phyloP scores from a whole-genome alignment of 345 rosid species.

The Corchorus olitorius region DNA sequence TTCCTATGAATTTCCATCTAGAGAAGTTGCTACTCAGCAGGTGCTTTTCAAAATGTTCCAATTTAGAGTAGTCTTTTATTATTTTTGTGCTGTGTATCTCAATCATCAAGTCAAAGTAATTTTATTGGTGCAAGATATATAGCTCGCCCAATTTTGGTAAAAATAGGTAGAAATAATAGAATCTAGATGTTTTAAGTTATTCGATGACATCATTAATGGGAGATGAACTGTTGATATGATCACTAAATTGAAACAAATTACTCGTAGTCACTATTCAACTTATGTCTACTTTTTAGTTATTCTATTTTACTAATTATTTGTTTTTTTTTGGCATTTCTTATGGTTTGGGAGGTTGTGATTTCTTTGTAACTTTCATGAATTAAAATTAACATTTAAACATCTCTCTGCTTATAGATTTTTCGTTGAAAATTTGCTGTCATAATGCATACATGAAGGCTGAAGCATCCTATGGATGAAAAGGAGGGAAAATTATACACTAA shows the following conservation, averaged over 20 bases:
- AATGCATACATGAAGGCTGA: neutral
- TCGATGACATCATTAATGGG: neutral
- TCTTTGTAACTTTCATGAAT: neutral
- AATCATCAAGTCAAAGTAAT: neutral
- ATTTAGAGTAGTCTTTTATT: neutral
- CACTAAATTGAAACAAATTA: neutral
- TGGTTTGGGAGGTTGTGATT: neutral
- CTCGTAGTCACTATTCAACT: neutral
- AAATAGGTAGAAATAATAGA: neutral
- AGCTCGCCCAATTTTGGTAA: neutral
- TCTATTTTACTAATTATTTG: neutral
- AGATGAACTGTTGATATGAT: neutral
- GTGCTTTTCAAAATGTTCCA: conserved; percentile 29
- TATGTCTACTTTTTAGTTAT: neutral
- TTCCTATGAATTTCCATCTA: conserved; percentile 57
- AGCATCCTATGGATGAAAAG: neutral
- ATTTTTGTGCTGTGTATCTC: neutral
- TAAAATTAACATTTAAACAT: neutral
- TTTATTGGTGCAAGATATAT: neutral
- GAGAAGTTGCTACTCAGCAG: conserved; percentile 58
- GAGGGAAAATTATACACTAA: neutral
- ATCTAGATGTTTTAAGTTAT: no score
- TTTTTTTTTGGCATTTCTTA: neutral
- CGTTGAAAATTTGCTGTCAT: neutral
- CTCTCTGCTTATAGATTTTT: neutral